Conservation (phyloP, 768 basidiomycete genomes). For the Psilocybe sp. region DNA sequence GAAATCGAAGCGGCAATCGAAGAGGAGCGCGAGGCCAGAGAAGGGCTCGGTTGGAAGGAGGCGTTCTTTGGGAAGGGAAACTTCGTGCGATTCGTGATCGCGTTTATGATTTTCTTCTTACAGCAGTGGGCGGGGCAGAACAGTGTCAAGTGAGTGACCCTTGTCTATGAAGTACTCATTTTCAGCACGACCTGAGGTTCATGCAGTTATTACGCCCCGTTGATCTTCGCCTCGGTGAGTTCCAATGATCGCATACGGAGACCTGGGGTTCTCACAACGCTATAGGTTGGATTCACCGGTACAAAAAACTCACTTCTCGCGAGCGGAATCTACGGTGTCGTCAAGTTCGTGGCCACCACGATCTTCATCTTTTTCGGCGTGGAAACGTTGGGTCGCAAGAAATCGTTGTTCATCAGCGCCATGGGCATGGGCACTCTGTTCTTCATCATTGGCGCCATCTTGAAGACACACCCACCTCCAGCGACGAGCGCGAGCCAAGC, state of each 20-base stretch:
- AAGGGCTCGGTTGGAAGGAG: conserved; percentile 64
- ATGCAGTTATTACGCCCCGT: neutral
- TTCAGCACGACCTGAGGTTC: neutral
- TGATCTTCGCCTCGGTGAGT: neutral
- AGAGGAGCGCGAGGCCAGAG: conserved; percentile 66
- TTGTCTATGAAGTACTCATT: neutral
- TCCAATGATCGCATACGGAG: too few relatives aligned
- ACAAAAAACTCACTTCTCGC: conserved; percentile 63
- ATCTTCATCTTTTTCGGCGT: conserved; percentile 68
- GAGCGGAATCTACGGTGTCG: conserved; percentile 61
- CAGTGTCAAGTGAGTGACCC: conserved; percentile 51
- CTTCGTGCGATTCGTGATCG: conserved; percentile 80
- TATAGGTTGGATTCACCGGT: conserved; percentile 64
- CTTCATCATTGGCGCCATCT: conserved; percentile 81
- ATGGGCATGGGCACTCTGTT: conserved; percentile 78
- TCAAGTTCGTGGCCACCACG: conserved; percentile 66
- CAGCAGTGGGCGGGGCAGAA: conserved; percentile 89
- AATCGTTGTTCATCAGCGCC: conserved; percentile 69
- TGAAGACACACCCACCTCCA: conserved; percentile 72
- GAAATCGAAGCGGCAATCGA: conserved; percentile 81
- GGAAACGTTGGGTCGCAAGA: conserved; percentile 66
- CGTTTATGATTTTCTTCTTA: conserved; percentile 72
- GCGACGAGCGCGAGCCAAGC: conserved; percentile 19
- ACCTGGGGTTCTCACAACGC: too few relatives aligned
- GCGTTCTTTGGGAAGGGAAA: conserved; percentile 84